phyloP scores from a whole-genome alignment of 257 asterid species.

The Solanum sparsipilum region DNA sequence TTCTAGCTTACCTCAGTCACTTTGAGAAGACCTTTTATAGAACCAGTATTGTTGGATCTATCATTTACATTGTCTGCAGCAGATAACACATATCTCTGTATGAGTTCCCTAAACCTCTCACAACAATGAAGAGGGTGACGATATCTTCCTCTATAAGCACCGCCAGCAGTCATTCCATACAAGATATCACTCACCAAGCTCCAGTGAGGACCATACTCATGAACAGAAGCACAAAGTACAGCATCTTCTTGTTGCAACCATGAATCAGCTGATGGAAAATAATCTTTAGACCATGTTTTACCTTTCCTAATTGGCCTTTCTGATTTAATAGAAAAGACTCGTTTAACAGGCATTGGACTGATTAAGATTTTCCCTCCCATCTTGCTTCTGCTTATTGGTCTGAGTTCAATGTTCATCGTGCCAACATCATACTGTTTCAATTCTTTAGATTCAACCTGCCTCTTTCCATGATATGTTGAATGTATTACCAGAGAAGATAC shows the following conservation, averaged over 20 bases:
- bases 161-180: slow-evolving; percentile 68
- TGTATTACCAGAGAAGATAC: slow-evolving; percentile 8
- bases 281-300: slow-evolving; percentile 48
- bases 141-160: slow-evolving; percentile 69
- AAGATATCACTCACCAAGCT: slow-evolving; percentile 69
- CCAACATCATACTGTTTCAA: slow-evolving; percentile 33
- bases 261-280: slow-evolving; percentile 56
- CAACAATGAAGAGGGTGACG: slow-evolving; percentile 89
- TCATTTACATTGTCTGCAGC: slow-evolving; percentile 51
- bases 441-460: slow-evolving; percentile 39
- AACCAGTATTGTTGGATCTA: slow-evolving; percentile 40
- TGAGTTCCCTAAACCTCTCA: slow-evolving; percentile 88
- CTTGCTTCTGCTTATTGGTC: slow-evolving; percentile 50
- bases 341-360: slow-evolving; percentile 56
- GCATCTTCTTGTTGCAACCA: slow-evolving; percentile 93
- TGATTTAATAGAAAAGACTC: slow-evolving; percentile 55
- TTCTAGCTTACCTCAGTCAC: slow-evolving; percentile 71
- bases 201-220: slow-evolving; percentile 94
- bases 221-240: slow-evolving; percentile 62
- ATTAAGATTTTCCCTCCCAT: slow-evolving; percentile 59
- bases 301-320: slow-evolving; percentile 76
- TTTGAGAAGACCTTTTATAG: slow-evolving; percentile 75
- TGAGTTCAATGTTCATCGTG: slow-evolving; percentile 39
- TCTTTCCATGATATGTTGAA: slow-evolving; percentile 37
- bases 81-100: slow-evolving; percentile 71